phyloP scores from a whole-genome alignment of 768 basidiomycete genomes.

The Heimioporus sp. region DNA sequence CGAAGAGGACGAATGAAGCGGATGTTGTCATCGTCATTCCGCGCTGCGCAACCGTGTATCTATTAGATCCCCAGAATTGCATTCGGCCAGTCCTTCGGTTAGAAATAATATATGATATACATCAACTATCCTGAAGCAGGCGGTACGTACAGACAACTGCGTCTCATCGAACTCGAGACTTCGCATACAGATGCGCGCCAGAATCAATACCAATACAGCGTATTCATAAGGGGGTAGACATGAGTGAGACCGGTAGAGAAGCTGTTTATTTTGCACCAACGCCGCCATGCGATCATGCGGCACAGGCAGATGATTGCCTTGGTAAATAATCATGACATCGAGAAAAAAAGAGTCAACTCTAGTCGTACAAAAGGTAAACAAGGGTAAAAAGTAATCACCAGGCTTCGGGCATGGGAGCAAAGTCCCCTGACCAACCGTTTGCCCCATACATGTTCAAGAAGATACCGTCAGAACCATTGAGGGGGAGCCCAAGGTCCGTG shows the following conservation, averaged over 20 bases:
- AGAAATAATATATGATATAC: background rate
- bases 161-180: background rate
- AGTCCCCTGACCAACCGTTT: slow-evolving; percentile 77
- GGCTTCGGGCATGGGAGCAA: slow-evolving; percentile 76
- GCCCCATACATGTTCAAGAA: slow-evolving; percentile 73
- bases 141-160: slow-evolving; percentile 3
- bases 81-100: slow-evolving; percentile 1
- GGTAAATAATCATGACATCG: slow-evolving; percentile 14
- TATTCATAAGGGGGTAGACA: background rate
- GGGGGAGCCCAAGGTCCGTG: slow-evolving; percentile 86
- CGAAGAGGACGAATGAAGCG: slow-evolving; percentile 52
- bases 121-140: background rate
- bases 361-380: slow-evolving; percentile 15
- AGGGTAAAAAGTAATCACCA: slow-evolving; percentile 52
- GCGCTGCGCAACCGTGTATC: slow-evolving; percentile 13
- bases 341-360: slow-evolving; percentile 24
- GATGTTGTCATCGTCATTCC: background rate
- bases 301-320: slow-evolving; percentile 19
- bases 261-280: background rate
- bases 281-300: slow-evolving; percentile 13
- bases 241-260: background rate
- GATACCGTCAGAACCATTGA: slow-evolving; percentile 88
- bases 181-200: background rate
- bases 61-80: slow-evolving; percentile 14
- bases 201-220: slow-evolving; percentile 5